Conservation (phyloP, 2,329 filamentous ascomycete species). For the Alternaria burnsii region DNA sequence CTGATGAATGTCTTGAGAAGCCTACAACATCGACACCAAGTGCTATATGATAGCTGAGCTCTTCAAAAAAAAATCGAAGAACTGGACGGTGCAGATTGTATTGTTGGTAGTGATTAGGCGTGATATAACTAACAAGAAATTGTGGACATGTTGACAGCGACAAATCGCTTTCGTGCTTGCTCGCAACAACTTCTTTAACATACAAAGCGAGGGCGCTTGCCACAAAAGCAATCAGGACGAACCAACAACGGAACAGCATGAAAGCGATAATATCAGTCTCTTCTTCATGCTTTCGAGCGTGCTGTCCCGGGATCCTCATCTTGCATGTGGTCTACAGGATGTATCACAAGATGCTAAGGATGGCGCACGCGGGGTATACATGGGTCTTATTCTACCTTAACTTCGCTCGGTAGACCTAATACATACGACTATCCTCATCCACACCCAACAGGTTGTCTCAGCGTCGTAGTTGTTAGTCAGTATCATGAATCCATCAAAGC, state of each 20-base stretch:
- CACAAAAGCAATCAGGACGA: background rate
- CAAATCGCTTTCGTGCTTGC: background rate
- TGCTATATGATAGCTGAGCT: background rate
- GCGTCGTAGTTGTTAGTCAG: background rate
- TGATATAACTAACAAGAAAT: background rate
- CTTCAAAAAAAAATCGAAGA: background rate
- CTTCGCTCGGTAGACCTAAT: too few relatives aligned
- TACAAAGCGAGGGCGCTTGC: background rate
- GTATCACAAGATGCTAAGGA: too few relatives aligned
- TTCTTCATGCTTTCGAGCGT: background rate
- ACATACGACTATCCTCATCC: too few relatives aligned
- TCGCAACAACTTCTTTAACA: background rate
- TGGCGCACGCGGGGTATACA: too few relatives aligned
- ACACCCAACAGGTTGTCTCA: background rate
- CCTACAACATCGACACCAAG: background rate
- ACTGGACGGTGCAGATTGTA: background rate
- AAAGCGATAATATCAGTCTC: background rate
- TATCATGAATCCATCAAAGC: background rate
- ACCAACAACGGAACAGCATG: background rate
- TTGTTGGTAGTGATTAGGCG: background rate
- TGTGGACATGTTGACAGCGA: background rate
- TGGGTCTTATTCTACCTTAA: too few relatives aligned
- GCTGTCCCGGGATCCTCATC: background rate
- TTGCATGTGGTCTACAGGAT: background rate
- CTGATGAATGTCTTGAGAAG: background rate